Percentiles rank a stretch among this genome's conserved stretches.
phyloP scores from a whole-genome alignment of 805 yeast species.

The Cyberlindnera meyerae region DNA sequence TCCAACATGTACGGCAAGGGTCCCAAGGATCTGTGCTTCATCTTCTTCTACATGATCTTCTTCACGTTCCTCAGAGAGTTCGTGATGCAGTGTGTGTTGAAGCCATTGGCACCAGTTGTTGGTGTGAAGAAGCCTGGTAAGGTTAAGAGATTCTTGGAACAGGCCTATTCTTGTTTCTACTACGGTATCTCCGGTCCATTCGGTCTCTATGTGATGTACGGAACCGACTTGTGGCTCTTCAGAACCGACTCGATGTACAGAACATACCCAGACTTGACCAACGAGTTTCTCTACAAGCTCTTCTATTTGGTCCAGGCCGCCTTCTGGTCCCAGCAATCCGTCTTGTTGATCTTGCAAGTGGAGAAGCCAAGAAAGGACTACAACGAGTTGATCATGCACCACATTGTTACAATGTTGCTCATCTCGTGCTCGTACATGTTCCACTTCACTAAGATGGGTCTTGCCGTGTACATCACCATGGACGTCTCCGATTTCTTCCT shows the following conservation, averaged over 20 bases:
- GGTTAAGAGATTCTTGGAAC: slow-evolving; percentile 84
- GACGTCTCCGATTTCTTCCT: slow-evolving; percentile 90
- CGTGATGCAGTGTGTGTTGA: slow-evolving; percentile 72
- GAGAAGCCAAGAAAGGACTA: slow-evolving; percentile 96
- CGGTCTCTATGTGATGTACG: slow-evolving; percentile 85
- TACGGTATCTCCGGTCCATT: slow-evolving; percentile 77
- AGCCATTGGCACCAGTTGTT: slow-evolving; percentile 57
- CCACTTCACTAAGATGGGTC: slow-evolving; percentile 95
- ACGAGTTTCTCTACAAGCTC: slow-evolving; percentile 63
- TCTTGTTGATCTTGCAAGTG: slow-evolving; percentile 72
- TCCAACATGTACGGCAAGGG: slow-evolving; percentile 86
- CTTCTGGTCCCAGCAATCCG: slow-evolving; percentile 95
- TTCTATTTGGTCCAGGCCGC: slow-evolving; percentile 92
- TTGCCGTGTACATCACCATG: slow-evolving; percentile 90
- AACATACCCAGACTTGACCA: slow-evolving; percentile 77
- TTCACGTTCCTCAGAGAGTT: slow-evolving; percentile 92
- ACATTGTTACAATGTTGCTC: slow-evolving; percentile 81
- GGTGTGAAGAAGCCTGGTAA: slow-evolving; percentile 51
- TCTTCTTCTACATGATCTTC: slow-evolving; percentile 72
- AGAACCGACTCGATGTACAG: slow-evolving; percentile 76
- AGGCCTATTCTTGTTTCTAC: slow-evolving; percentile 78
- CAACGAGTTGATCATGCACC: slow-evolving; percentile 87
- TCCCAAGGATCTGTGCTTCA: slow-evolving; percentile 71
- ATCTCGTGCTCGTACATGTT: slow-evolving; percentile 86
- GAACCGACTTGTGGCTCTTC: slow-evolving; percentile 84